Base-by-base conservation (phyloP, 805 yeast genomes). In the Wickerhamomyces kurtzmanii region DNA sequence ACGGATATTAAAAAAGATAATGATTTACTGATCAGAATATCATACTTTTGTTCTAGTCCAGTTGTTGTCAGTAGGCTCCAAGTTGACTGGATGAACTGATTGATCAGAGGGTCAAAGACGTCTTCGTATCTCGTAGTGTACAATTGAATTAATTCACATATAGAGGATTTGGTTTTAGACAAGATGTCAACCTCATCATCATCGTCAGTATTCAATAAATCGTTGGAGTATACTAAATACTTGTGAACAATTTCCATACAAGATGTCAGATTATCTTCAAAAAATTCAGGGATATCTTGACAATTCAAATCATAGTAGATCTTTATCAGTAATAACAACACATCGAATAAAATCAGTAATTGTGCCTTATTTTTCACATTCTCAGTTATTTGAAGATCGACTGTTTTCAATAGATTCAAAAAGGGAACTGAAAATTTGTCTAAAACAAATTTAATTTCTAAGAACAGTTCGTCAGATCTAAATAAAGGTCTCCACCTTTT, bases 271-370 rank as follows among this genome's bases (percentile, higher is more conserved):
- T 91, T 71, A 55, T 91, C 97, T 57, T 93, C 99, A 50, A 91
- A 91, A 49, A 89, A 91, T 55, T 87, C 98, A 1, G 99, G 98
- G 30, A 91, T 79, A 55, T 91, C 99, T 57, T 93, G 98, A 55
- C 96, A 89, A 53, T 91, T 91, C 45, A 91, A 71, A 51, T 91
- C 99, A 49, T 75, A 85, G 55, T 83, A 93, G 20, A 93, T 71
- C 49, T 91, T 89, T 20, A 80, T 55, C 30, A 87, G 62, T 14
- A 86, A 55, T 28, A 79, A 57, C 40, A 87, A 53, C 31, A 80
- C 82, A 18, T 81, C 89, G 40, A 85, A 70, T 24, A 79, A 61
- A 2, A 75, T 58, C 19, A 47, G 49, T 33, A 86, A 59, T 15
- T 63, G 57, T 0, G 71, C 71, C 31, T 62, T 63, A 47, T 79